These are phyloP conservation scores for Marvania coccoides DNA, from an alignment of 139 green algal genomes.

Conservation along the genomic window DNA sequence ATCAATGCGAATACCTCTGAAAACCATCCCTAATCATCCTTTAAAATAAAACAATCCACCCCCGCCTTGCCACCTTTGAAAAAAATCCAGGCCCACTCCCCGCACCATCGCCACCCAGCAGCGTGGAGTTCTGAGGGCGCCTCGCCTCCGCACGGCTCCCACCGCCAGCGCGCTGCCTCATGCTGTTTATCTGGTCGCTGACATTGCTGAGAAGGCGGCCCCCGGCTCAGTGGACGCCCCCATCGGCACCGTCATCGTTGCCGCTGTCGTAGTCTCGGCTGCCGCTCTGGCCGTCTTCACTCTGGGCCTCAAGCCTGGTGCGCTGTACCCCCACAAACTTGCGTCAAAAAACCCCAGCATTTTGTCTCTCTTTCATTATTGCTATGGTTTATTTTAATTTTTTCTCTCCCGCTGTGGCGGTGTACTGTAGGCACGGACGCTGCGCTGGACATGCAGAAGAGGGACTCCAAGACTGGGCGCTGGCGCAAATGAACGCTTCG, in stretches of 20 bases:
- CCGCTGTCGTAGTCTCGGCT: slow-evolving; percentile 3
- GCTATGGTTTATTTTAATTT: background rate
- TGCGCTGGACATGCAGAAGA: slow-evolving; percentile 20
- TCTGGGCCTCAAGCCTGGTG: slow-evolving; percentile 9
- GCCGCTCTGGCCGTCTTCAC: background rate
- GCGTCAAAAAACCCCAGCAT: too few relatives aligned
- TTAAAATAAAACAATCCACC: too few relatives aligned
- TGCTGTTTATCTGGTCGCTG: background rate
- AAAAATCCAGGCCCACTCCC: too few relatives aligned
- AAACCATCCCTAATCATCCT: too few relatives aligned
- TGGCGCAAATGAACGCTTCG: background rate
- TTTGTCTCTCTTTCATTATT: background rate
- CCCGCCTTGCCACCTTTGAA: too few relatives aligned
- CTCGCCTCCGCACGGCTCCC: too few relatives aligned
- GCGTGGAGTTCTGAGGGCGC: too few relatives aligned
- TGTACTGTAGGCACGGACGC: slow-evolving; percentile 10
- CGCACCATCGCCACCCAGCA: too few relatives aligned
- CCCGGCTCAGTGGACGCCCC: slow-evolving; percentile 22
- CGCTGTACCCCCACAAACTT: background rate
- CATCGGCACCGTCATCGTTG: background rate
- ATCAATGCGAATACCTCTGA: too few relatives aligned
- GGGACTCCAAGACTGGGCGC: slow-evolving; percentile 11
- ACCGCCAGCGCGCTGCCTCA: background rate
- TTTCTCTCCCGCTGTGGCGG: background rate
- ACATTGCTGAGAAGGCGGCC: background rate